These are phyloP conservation scores for Phragmites australis DNA, from an alignment of 176 grass and related monocot species.

Conservation along the genomic window DNA sequence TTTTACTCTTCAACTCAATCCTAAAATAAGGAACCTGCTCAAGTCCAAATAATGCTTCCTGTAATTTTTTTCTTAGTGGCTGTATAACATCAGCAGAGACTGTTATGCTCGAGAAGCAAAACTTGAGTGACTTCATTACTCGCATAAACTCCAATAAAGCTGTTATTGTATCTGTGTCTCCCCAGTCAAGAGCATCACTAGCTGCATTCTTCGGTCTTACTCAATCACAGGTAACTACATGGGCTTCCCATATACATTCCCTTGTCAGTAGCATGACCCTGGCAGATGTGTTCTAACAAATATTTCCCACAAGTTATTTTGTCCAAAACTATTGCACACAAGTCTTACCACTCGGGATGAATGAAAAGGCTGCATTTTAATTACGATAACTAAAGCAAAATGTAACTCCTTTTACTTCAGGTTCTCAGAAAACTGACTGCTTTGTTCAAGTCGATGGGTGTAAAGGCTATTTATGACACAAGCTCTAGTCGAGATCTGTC, in stretches of 20 bases:
- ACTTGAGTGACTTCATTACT: slow-evolving; percentile 75
- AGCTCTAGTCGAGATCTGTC: slow-evolving; percentile 85
- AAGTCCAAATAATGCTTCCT: slow-evolving; percentile 23
- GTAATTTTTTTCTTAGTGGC: slow-evolving; percentile 62
- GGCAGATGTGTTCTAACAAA: background rate
- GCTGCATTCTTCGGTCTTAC: slow-evolving; percentile 83
- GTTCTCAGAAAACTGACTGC: slow-evolving; percentile 77
- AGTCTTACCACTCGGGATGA: background rate
- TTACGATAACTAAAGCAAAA: background rate
- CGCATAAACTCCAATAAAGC: slow-evolving; percentile 62
- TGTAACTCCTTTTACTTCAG: slow-evolving; percentile 44
- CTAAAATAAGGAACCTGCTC: background rate
- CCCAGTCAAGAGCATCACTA: slow-evolving; percentile 95
- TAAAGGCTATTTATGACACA: slow-evolving; percentile 84
- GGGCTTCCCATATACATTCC: background rate
- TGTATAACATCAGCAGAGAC: slow-evolving; percentile 97
- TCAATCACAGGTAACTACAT: slow-evolving; percentile 62
- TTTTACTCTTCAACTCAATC: background rate
- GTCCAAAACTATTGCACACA: background rate
- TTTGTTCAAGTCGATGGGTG: slow-evolving; percentile 85
- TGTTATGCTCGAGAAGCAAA: slow-evolving; percentile 99
- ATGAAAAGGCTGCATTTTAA: background rate
- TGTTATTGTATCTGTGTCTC: slow-evolving; percentile 85
- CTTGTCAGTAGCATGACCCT: background rate
- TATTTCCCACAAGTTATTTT: background rate